phyloP scores from a whole-genome alignment of 768 basidiomycete species.

The Dentipellis sp. region DNA sequence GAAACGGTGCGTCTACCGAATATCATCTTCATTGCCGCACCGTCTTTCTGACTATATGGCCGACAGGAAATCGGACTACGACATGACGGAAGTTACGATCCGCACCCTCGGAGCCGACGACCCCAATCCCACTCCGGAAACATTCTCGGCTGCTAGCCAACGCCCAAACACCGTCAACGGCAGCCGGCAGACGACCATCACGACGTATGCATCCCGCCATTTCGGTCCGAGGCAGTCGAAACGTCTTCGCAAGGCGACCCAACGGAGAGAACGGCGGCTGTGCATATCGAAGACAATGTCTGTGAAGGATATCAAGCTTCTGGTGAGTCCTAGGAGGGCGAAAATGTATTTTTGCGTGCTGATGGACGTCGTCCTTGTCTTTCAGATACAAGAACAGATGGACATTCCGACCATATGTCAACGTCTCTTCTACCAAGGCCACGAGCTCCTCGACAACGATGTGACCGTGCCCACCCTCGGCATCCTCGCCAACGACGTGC shows the following conservation, averaged over 20 bases:
- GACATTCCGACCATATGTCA: slow-evolving; percentile 72
- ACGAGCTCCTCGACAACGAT: slow-evolving; percentile 57
- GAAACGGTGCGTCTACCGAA: slow-evolving; percentile 10
- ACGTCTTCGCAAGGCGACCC: slow-evolving; percentile 52
- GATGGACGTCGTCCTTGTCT: background rate
- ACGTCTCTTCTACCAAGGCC: slow-evolving; percentile 50
- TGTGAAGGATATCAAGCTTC: slow-evolving; percentile 71
- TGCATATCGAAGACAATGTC: slow-evolving; percentile 56
- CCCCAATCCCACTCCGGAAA: slow-evolving; percentile 20
- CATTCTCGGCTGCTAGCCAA: slow-evolving; percentile 17
- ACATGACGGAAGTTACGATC: slow-evolving; percentile 52
- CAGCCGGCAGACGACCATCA: slow-evolving; percentile 15
- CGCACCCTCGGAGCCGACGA: slow-evolving; percentile 31
- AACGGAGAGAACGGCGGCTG: slow-evolving; percentile 41
- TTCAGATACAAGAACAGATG: slow-evolving; percentile 52
- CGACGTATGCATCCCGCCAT: slow-evolving; percentile 30
- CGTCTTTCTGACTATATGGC: background rate
- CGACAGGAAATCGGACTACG: slow-evolving; percentile 46
- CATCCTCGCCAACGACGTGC: slow-evolving; percentile 47
- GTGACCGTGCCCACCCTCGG: slow-evolving; percentile 42
- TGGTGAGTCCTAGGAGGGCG: slow-evolving; percentile 50
- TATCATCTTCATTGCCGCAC: slow-evolving; percentile 3
- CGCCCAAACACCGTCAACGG: slow-evolving; percentile 10
- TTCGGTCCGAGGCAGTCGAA: slow-evolving; percentile 53
- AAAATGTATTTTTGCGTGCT: background rate